These are phyloP conservation scores for Tetratostichococcus sp. DNA, from an alignment of 139 green algal species.

Conservation along the genomic window DNA sequence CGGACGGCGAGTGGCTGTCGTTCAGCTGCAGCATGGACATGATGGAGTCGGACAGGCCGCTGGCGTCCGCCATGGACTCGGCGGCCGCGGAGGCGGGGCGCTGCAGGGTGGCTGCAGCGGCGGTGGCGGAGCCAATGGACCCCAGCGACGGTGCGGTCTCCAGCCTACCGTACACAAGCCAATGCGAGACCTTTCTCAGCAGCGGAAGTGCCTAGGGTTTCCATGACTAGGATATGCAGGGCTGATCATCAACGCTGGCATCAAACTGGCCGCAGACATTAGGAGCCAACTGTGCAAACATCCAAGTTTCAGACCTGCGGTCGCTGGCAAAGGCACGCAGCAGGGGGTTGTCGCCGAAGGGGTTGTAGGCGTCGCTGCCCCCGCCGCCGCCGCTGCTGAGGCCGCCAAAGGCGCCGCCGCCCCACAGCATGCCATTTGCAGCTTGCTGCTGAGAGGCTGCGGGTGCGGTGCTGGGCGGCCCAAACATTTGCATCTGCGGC, in stretches of 20 bases:
- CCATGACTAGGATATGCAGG: no score
- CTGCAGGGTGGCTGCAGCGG: neutral
- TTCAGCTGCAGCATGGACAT: neutral
- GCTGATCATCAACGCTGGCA: no score
- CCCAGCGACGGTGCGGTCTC: neutral
- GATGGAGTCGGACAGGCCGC: neutral
- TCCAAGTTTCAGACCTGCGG: no score
- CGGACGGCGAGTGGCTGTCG: neutral
- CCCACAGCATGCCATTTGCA: neutral
- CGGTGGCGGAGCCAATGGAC: neutral
- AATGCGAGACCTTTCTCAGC: no score
- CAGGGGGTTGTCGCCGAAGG: constrained; percentile 12
- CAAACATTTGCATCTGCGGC: neutral
- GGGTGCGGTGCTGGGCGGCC: neutral
- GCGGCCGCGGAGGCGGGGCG: neutral
- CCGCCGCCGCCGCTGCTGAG: neutral
- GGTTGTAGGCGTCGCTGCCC: constrained; percentile 6
- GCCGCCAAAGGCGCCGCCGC: neutral
- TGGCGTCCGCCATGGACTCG: neutral
- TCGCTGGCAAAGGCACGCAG: constrained; percentile 8
- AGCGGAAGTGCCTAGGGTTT: no score
- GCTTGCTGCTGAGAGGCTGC: neutral
- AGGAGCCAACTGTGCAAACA: no score
- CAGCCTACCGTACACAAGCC: neutral
- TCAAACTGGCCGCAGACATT: no score